A percentile compares a stretch with the other conserved stretches of the same genome.
Evolutionary conservation across 2,329 filamentous ascomycete genomes (phyloP).

Genomic region (Epichloe sp.): DNA sequence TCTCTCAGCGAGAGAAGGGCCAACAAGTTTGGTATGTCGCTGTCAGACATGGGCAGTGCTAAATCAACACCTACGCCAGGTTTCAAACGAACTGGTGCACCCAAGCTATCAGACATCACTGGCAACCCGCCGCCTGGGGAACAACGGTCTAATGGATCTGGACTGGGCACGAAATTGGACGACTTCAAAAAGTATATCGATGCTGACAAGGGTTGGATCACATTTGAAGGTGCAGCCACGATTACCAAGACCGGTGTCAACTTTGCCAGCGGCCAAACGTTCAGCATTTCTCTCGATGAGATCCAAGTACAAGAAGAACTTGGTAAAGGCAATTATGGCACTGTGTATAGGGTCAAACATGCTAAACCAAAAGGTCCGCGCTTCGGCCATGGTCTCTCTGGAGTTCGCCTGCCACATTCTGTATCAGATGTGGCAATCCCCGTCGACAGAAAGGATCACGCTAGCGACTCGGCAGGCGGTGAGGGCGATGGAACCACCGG

Average conservation of each 20-base stretch:
- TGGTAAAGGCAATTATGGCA: constrained; percentile 96
- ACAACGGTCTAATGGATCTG: constrained; percentile 21
- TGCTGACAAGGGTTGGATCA: constrained; percentile 78
- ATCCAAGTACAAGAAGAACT: constrained; percentile 87
- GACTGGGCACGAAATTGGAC: constrained; percentile 37
- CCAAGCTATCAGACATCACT: constrained; percentile 31
- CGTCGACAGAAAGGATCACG: constrained; percentile 16
- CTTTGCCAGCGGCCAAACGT: constrained; percentile 78
- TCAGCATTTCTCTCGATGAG: constrained; percentile 90
- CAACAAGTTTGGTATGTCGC: constrained; percentile 40
- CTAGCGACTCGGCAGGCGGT: constrained; percentile 17
- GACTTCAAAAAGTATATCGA: constrained; percentile 73
- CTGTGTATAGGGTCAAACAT: constrained; percentile 92
- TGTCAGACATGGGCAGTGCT: constrained; percentile 37
- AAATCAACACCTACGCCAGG: constrained; percentile 12
- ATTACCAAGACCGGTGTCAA: constrained; percentile 84
- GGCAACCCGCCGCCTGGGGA: constrained; percentile 10
- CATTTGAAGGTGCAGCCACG: constrained; percentile 83
- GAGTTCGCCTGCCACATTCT: constrained; percentile 26
- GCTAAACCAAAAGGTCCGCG: constrained; percentile 48
- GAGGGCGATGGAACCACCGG: constrained; percentile 44
- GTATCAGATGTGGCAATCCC: constrained; percentile 22
- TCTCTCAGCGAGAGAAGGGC: constrained; percentile 55
- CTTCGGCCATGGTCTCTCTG: constrained; percentile 44
- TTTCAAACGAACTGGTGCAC: constrained; percentile 22